phyloP scores from a whole-genome alignment of 1,284 basidiomycete genomes.

The Gomphus sp. region DNA sequence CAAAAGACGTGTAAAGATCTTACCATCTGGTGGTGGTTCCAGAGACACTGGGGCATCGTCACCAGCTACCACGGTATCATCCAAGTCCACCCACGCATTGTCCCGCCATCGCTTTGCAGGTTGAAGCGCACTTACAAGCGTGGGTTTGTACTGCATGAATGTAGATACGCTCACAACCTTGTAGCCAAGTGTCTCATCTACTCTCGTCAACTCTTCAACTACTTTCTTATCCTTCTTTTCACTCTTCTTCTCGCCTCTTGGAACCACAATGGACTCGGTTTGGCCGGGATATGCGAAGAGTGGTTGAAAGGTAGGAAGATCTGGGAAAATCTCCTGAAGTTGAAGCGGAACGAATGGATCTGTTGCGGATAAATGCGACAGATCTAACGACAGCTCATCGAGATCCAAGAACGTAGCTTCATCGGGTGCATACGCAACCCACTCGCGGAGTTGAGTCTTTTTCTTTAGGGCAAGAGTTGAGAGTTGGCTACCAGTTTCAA shows the following conservation, averaged over 20 bases:
- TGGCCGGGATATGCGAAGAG: slow-evolving; percentile 27
- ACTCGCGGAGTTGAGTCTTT: slow-evolving; percentile 27
- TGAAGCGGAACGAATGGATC: slow-evolving; percentile 32
- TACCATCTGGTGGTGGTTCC: neutral
- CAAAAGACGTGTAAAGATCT: neutral
- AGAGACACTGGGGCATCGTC: slow-evolving; percentile 35
- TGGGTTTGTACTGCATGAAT: slow-evolving; percentile 63
- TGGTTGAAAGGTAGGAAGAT: slow-evolving; percentile 44
- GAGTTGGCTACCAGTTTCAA: slow-evolving; percentile 18
- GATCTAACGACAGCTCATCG: slow-evolving; percentile 44
- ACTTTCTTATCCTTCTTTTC: slow-evolving; percentile 61
- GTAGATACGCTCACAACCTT: slow-evolving; percentile 54
- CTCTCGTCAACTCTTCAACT: slow-evolving; percentile 42
- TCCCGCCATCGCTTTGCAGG: slow-evolving; percentile 59
- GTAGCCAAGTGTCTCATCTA: slow-evolving; percentile 57
- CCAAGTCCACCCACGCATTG: slow-evolving; percentile 49
- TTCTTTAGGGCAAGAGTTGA: slow-evolving; percentile 16
- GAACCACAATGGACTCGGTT: slow-evolving; percentile 15
- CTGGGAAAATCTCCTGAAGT: slow-evolving; percentile 54
- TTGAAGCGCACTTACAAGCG: slow-evolving; percentile 56
- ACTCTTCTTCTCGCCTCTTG: slow-evolving; percentile 42
- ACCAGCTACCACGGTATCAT: slow-evolving; percentile 41
- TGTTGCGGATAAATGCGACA: slow-evolving; percentile 29
- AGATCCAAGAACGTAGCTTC: slow-evolving; percentile 47
- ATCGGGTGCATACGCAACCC: slow-evolving; percentile 49